Evolutionary conservation across 2,329 filamentous ascomycete species (phyloP), one percentile per base, ranked within the genome.

Genomic region (Dactylellina parvicollis): DNA sequence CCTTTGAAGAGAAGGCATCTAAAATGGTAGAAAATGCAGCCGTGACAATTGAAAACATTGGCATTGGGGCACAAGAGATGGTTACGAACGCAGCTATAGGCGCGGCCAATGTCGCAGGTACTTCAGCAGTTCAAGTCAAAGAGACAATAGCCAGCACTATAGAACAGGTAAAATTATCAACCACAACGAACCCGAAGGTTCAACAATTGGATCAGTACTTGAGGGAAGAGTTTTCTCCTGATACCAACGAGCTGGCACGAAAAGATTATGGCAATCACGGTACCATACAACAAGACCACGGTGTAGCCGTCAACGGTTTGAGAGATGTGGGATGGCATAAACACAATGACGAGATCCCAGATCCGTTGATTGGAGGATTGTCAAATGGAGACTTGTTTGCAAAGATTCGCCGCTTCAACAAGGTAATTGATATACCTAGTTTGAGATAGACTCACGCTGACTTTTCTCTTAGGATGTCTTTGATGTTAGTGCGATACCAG

Each of bases 381-480:
- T 81, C 82, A 7, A 90, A 90, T 76, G 87, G 9, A 47, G 86
- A 89, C 64, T 79, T 90, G 4, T 90, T 87, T 86, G 82, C 87
- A 74, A 79, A 89, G 24, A 80, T 89, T 44, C 81, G 87, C 56
- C 81, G 87, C 8, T 89, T 89, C 77, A 87, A 89, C 77, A 89
- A 88, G 82, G 86, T 86, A 76, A 40, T 75, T 34, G 2, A 40
- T 9, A 10, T 12, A 20, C 1, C 8, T 49, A 16, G 9, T 7
- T 54, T 16, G n/a, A 14, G 24, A 3, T 46, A 18, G 18, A 40
- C 18, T 56, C 20, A 18, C 5, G 4, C 92, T 75, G 92, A 38
- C 88, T 92, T 74, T 80, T 92, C n/a, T n/a, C 90, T 89, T 82
- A 84, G 83, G 85, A 87, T 80, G 81, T 86, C 52, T 86, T 86